A percentile compares a stretch with the other conserved stretches of the same genome.
These are phyloP conservation scores for Pseudogymnoascus sp. DNA, from an alignment of 2,329 filamentous ascomycete genomes.

Conservation along the genomic window DNA sequence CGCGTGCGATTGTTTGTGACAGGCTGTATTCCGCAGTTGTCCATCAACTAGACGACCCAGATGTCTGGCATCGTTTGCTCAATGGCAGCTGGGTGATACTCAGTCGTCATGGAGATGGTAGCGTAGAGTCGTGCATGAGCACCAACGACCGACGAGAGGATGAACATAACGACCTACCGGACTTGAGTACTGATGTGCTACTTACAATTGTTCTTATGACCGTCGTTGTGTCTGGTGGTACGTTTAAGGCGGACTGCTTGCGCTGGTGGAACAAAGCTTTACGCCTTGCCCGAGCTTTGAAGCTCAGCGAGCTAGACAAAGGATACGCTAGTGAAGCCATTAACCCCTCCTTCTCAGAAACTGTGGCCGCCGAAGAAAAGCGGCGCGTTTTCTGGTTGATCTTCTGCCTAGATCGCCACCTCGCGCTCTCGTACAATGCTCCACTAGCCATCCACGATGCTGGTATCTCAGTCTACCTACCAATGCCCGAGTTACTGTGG, in stretches of 20 bases:
- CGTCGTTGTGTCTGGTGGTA: constrained; percentile 40
- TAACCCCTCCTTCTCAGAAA: constrained; percentile 30
- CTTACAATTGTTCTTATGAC: constrained; percentile 37
- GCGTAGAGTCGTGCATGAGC: not conserved
- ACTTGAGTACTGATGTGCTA: constrained; percentile 33
- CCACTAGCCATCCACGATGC: constrained; percentile 39
- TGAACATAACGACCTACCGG: constrained; percentile 17
- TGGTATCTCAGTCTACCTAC: constrained; percentile 35
- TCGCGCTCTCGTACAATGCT: constrained; percentile 41
- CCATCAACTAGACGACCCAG: not conserved
- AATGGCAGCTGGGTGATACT: not conserved
- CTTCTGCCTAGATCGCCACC: constrained; percentile 40
- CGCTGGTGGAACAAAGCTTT: constrained; percentile 42
- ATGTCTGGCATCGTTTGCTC: constrained; percentile 7
- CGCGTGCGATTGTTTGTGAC: constrained; percentile 21
- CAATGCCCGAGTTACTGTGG: constrained; percentile 12
- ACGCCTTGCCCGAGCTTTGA: constrained; percentile 33
- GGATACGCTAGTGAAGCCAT: constrained; percentile 25
- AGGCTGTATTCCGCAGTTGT: not conserved
- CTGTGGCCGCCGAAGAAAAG: constrained; percentile 33
- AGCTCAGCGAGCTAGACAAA: constrained; percentile 35
- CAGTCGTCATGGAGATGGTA: not conserved
- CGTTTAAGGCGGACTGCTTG: constrained; percentile 42
- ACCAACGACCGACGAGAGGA: not conserved
- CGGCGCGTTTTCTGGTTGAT: constrained; percentile 43